Base-by-base conservation (phyloP, 441 rosid genomes). In the Jatropha podagrica region DNA sequence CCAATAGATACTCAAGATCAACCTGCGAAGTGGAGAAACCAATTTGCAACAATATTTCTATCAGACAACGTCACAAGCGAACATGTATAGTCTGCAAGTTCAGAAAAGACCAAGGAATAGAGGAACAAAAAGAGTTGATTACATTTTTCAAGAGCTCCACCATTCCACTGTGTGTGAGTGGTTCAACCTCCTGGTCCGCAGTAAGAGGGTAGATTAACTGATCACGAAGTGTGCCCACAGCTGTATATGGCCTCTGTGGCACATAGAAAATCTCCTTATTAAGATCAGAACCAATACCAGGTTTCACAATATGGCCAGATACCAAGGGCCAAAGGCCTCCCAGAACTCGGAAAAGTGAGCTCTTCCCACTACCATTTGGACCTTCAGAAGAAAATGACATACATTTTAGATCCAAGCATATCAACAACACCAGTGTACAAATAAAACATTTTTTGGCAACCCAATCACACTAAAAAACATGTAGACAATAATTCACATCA, bases 271-370 rank as follows among this genome's bases (percentile, higher is more conserved):
- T 95, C 88, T 97, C 99, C 82, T 95, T 95, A 75, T 97, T 95
- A 74, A 97, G 98, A 86, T 97, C 97, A 77, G 99, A 95, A 85
- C 99, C 99, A 76, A 95, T 90, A 55, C 99, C 99, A n/a, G 99
- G 99, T 85, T 95, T 97, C 72, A 91, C 92, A 75, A 97, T 97
- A 83, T 88, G 92, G 69, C 99, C 99, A 74, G 97, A 87, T 32
- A 93, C 92, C 76, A 97, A 82, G 27, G 99, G 99, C 99, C 99
- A 97, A 77, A 97, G 92, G 72, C 99, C 99, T 81, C 99, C 99
- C 75, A 97, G 84, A 82, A 97, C 99, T 71, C 99, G 94, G 82
- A 97, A 97, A 78, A 97, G 99, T 26, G 99, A 97, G 85, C 99
- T 97, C 86, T 97, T 97, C 74, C 99, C 99, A 80, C 99, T 97